Evolutionary conservation across 768 basidiomycete species (phyloP), one percentile per base, ranked within the genome.

Genomic region (Leccinum obscurum): DNA sequence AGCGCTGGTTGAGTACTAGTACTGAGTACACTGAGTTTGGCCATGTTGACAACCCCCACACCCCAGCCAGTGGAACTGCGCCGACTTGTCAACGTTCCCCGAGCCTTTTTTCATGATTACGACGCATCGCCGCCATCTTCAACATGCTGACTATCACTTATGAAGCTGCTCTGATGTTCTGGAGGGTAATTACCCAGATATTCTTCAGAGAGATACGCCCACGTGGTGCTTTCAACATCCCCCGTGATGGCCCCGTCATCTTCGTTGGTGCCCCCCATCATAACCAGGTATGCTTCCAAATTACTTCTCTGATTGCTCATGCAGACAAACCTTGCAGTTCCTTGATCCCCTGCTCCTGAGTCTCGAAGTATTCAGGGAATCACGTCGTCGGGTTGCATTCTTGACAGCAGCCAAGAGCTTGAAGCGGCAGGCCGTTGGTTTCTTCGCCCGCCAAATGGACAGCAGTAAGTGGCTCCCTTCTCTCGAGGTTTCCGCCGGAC

Each of bases 191-290:
- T 59, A 93, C 91, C 64, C 91, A 91, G 76, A 87, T 98, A 66
- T 98, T 98, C 82, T 98, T 98, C 79, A 81, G 96, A 65, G 96
- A 98, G 77, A 88, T 98, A 68, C 83, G 96, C 60, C 92, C 95
- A 4, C 81, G 96, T 74, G 93, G 96, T 54, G 91, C 95, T 35
- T 98, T 91, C 83, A 92, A 97, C 72, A 92, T 98, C 60, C 96
- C 96, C 26, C 82, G 82, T 59, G 84, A 92, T 59, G 96, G 94
- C 0, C 92, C 96, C 3, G 85, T 96, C 56, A 92, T 98, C 64
- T 95, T 97, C 73, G 93, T 93, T 53, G 93, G 84, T 48, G 95
- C 92, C 10, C 95, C 95, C 46, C 95, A 98, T 74, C 86, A 88
- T 69, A 97, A 97, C 73, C 93, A 95, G 77, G 93, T 88, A 68